Percentiles rank a stretch among this genome's conserved stretches.
Evolutionary conservation across 2,329 filamentous ascomycete species (phyloP).

Genomic region (Aspergillus sp.): DNA sequence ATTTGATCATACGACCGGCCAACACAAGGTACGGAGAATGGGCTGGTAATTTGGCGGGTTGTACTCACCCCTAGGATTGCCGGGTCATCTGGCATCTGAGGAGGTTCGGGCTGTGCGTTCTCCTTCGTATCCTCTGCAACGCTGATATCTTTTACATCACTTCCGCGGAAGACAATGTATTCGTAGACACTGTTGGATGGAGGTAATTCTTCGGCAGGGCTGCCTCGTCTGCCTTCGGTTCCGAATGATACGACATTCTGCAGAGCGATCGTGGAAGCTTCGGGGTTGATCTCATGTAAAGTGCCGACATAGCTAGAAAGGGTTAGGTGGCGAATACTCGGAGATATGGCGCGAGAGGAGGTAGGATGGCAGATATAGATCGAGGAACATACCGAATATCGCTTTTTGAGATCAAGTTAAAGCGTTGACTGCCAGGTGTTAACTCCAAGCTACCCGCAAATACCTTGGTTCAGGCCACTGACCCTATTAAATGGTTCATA

Average conservation of each 20-base stretch:
- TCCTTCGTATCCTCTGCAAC: conserved; percentile 79
- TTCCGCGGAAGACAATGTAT: conserved; percentile 97
- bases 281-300: conserved; percentile 96
- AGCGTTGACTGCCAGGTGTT: conserved; percentile 68
- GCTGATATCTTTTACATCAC: conserved; percentile 95
- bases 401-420: conserved; percentile 95
- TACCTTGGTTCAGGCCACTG: conserved; percentile 34
- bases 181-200: conserved; percentile 90
- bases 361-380: conserved; percentile 1
- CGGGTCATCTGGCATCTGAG: conserved; percentile 86
- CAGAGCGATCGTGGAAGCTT: conserved; percentile 92
- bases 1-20: conserved; percentile 32
- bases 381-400: conserved; percentile 76
- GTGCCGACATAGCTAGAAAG: conserved; percentile 81
- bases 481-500: conserved; percentile 53
- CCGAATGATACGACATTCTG: conserved; percentile 95
- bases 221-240: conserved; percentile 82
- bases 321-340: conserved; percentile 31
- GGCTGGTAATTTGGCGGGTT: background rate
- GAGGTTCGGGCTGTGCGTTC: conserved; percentile 71
- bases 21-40: conserved; percentile 1
- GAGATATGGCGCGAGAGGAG: conserved; percentile 18
- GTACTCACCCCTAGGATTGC: conserved; percentile 93
- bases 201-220: conserved; percentile 77
- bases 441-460: conserved; percentile 36